Evolutionary conservation across 202 grass and related monocot genomes (phyloP), one percentile per base, ranked within the genome.

Genomic region (Musa balbisiana): DNA sequence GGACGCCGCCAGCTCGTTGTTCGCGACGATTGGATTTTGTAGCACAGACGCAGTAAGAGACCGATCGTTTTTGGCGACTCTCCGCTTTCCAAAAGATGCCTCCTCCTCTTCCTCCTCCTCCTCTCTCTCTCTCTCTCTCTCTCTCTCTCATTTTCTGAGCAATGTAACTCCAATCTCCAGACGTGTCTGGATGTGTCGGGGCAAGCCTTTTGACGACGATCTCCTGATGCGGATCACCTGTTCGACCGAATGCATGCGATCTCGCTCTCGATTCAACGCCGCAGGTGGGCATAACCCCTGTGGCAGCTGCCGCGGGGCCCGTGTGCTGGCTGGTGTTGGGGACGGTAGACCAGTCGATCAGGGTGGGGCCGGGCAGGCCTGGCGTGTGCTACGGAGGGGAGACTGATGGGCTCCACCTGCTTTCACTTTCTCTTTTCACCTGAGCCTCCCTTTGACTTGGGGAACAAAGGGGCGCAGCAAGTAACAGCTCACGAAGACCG

Each of bases 61-160:
- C 8, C 51, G 71, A 73, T 73, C 52, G 13, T 12, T 49, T 73
- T 55, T 73, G 20, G 51, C 71, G 27, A 24, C 50, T 73, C 66
- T 53, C 52, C 71, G 71, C 51, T 73, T 73, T 73, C 71, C 71
- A 73, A 73, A 73, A 73, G 71, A 73, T 73, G 71, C 71, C 65
- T 43, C 49, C 16, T 19, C 14, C 33, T 16, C 70, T 8, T n/a
- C 9, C 19, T n/a, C 71, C 64, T 33, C 49, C 16, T 49, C 14
- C 33, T 15, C 70, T 8, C 51, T 53, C 70, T 25, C 50, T 73
- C 50, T 73, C 70, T 20, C 14, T 20, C 51, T n/a, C 51, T 54
- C 20, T 26, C 51, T 16, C 51, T 15, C 8, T 23, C 3, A 24
- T 10, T 8, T 43, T 55, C 71, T 23, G 27, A 73, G 10, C 52